Evolutionary conservation across 257 asterid genomes (phyloP).

Genomic region (Jaltomata sinuosa): DNA sequence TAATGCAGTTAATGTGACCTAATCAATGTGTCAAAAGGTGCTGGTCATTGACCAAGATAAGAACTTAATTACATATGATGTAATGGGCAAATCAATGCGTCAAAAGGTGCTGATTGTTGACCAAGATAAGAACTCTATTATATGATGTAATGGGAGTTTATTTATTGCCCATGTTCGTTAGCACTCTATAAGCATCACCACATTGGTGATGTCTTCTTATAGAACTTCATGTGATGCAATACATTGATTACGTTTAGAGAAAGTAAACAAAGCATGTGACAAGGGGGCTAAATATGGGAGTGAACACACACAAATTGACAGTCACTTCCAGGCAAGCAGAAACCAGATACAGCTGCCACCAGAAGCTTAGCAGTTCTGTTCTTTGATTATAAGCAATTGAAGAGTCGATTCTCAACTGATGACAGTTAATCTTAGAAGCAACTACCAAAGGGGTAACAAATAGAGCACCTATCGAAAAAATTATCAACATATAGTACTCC

Average conservation of each 20-base stretch:
- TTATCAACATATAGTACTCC: neutral
- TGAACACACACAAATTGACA: neutral
- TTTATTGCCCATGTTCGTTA: neutral
- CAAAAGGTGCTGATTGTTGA: neutral
- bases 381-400: neutral
- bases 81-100: neutral
- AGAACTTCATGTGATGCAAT: neutral
- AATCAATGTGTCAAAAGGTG: conserved; percentile 1
- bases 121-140: neutral
- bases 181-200: neutral
- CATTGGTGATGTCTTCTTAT: neutral
- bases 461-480: neutral
- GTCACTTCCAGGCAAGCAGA: neutral
- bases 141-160: neutral
- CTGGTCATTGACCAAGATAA: neutral
- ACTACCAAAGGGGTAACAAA: neutral
- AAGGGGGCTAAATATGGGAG: neutral
- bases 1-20: conserved; percentile 87
- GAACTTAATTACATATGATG: neutral
- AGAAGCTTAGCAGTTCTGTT: neutral
- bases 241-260: neutral
- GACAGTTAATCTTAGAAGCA: neutral
- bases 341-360: neutral
- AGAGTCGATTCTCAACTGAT: neutral
- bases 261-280: neutral